A percentile compares a stretch with the other conserved stretches of the same genome.
These are phyloP conservation scores for Collybia sordida DNA, from an alignment of 768 basidiomycete genomes.

Conservation along the genomic window DNA sequence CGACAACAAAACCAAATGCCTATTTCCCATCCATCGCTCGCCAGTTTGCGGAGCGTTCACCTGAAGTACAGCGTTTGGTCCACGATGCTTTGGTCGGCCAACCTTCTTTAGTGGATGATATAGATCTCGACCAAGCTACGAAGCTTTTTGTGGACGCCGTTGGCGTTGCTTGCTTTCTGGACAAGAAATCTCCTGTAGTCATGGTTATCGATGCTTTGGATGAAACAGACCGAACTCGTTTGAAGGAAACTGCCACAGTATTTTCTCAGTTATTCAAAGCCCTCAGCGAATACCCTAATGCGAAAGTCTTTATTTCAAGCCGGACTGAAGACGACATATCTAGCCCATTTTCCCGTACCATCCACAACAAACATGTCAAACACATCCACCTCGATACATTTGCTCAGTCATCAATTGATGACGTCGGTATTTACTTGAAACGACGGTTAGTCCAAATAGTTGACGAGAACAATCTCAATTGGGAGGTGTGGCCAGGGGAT, in stretches of 20 bases:
- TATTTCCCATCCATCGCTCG: conserved; percentile 19
- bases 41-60: conserved; percentile 9
- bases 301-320: conserved; percentile 18
- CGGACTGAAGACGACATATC: conserved; percentile 18
- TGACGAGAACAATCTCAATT: conserved; percentile 5
- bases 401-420: conserved; percentile 11
- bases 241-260: conserved; percentile 10
- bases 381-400: conserved; percentile 16
- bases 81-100: conserved; percentile 4
- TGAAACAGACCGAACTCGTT: conserved; percentile 11
- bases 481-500: conserved; percentile 11
- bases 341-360: conserved; percentile 9
- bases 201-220: conserved; percentile 21
- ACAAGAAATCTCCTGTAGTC: conserved; percentile 11
- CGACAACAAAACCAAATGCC: conserved; percentile 12
- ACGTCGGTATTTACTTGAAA: conserved; percentile 12
- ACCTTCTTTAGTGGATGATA: conserved; percentile 13
- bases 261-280: conserved; percentile 13
- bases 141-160: conserved; percentile 14
- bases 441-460: conserved; percentile 4
- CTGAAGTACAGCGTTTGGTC: conserved; percentile 3
- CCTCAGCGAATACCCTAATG: conserved; percentile 8
- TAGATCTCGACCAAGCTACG: conserved; percentile 9
- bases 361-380: conserved; percentile 12
- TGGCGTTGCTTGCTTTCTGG: conserved; percentile 2